Percentiles rank a stretch among this genome's conserved stretches.
Evolutionary conservation across 257 asterid genomes (phyloP).

Genomic region (Fraxinus pennsylvanica): DNA sequence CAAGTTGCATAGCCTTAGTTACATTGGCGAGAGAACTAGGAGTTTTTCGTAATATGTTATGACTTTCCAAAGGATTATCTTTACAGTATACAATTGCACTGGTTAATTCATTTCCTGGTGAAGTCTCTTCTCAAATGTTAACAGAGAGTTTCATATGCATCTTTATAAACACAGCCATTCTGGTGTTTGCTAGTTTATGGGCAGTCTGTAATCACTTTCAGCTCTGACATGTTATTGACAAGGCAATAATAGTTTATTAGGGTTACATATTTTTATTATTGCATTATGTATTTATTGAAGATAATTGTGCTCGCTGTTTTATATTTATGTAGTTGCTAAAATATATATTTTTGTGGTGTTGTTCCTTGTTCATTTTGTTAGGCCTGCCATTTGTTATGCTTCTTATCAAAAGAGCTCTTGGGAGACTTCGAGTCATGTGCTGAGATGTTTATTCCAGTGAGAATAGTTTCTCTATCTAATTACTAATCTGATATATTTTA

Average conservation of each 20-base stretch:
- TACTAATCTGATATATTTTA: slow-evolving; percentile 20
- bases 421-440: slow-evolving; percentile 98
- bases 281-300: slow-evolving; percentile 10
- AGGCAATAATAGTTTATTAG: background rate
- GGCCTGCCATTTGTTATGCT: slow-evolving; percentile 85
- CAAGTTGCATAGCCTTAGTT: slow-evolving; percentile 5
- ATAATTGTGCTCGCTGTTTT: slow-evolving; percentile 8
- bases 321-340: slow-evolving; percentile 5
- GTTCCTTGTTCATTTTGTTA: slow-evolving; percentile 29
- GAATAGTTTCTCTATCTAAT: slow-evolving; percentile 32
- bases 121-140: slow-evolving; percentile 9
- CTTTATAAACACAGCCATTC: background rate
- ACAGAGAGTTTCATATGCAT: slow-evolving; percentile 2
- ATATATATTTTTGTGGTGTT: slow-evolving; percentile 23
- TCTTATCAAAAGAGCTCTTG: slow-evolving; percentile 91
- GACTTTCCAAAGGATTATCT: slow-evolving; percentile 17
- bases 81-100: slow-evolving; percentile 7
- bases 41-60: slow-evolving; percentile 4
- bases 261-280: background rate
- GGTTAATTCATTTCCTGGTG: slow-evolving; percentile 18
- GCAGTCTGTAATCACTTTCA: slow-evolving; percentile 5
- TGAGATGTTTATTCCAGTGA: slow-evolving; percentile 95
- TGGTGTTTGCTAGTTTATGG: slow-evolving; percentile 13
- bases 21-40: slow-evolving; percentile 6
- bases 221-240: slow-evolving; percentile 4